phyloP scores from a whole-genome alignment of 179 eudicot species.

The Drosera spatulata region DNA sequence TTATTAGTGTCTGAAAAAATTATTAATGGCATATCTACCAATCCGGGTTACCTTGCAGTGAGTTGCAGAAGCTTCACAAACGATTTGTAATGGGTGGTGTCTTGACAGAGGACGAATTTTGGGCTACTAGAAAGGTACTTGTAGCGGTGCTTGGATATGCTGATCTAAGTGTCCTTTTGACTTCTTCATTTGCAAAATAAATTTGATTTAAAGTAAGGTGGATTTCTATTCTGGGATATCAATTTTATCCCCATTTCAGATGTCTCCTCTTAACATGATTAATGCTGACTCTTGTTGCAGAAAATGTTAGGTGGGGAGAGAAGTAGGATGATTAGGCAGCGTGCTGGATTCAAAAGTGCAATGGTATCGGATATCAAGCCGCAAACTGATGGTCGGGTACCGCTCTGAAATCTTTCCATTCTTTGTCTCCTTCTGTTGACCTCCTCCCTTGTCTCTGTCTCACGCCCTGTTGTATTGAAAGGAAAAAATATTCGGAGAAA shows the following conservation, averaged over 20 bases:
- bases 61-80: constrained; percentile 82
- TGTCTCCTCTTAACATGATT: too few species aligned
- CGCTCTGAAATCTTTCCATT: constrained; percentile 11
- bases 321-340: constrained; percentile 41
- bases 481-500: neutral
- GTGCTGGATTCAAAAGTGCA: constrained; percentile 81
- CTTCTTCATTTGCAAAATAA: neutral
- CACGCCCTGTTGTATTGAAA: neutral
- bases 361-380: constrained; percentile 80
- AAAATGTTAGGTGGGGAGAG: constrained; percentile 62
- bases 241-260: too few species aligned
- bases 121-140: constrained; percentile 94
- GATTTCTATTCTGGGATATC: too few species aligned
- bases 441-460: neutral
- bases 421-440: constrained; percentile 2
- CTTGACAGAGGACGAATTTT: constrained; percentile 85
- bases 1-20: too few species aligned
- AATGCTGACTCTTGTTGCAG: constrained; percentile 34
- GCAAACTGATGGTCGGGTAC: constrained; percentile 90
- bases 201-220: too few species aligned
- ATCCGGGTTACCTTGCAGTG: constrained; percentile 34
- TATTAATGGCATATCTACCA: too few species aligned
- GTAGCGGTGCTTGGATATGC: neutral
- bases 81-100: constrained; percentile 65
- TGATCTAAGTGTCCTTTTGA: neutral